Evolutionary conservation across 306 rosid genomes (phyloP).

Genomic region (Dalbergia cochinchinensis): DNA sequence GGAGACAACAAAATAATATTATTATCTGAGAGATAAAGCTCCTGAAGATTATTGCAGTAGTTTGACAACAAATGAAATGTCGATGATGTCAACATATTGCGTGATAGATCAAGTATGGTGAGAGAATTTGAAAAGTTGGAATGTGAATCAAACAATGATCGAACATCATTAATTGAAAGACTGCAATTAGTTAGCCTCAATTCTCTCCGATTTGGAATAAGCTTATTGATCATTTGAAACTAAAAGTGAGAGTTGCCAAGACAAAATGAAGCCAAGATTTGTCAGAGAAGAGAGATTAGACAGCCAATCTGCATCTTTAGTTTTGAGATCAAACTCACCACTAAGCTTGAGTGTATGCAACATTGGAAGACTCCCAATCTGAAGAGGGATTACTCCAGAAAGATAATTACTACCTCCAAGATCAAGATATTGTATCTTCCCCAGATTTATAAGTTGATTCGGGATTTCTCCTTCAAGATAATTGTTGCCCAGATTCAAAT

Average conservation of each 20-base stretch:
- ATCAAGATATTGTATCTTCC: neutral
- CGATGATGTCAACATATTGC: conserved; percentile 25
- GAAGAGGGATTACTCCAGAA: conserved; percentile 17
- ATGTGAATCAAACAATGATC: neutral
- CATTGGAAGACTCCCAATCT: neutral
- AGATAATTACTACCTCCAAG: neutral
- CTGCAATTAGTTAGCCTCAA: neutral
- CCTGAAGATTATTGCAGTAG: neutral
- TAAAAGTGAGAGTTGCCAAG: neutral
- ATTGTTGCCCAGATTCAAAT: neutral
- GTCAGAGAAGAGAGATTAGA: conserved; percentile 7
- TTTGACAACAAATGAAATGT: conserved; percentile 1
- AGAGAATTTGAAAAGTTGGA: conserved; percentile 21
- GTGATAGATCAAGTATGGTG: neutral
- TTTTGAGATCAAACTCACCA: neutral
- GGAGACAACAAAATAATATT: neutral
- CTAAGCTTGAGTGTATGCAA: conserved; percentile 4
- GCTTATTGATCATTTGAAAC: neutral
- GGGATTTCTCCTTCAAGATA: neutral
- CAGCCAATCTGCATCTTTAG: neutral
- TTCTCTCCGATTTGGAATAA: neutral
- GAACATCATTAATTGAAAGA: neutral
- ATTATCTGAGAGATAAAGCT: neutral
- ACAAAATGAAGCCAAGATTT: neutral
- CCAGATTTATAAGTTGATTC: conserved; percentile 10